Evolutionary conservation across 1,284 basidiomycete species (phyloP).

Genomic region (Mycena citricolor): DNA sequence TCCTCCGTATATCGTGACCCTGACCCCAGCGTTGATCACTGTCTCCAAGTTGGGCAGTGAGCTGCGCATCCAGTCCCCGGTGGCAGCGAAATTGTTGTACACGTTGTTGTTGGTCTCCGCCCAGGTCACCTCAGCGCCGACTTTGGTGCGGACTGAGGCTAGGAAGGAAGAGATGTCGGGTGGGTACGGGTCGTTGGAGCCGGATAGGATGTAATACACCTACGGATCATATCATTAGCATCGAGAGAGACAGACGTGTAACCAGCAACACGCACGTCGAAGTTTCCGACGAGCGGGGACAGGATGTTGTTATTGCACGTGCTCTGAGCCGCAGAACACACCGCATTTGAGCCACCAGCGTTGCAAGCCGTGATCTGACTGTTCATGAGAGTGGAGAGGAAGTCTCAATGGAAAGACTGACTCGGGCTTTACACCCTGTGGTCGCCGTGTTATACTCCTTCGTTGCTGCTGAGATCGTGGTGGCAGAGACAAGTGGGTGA

Average conservation of each 20-base stretch:
- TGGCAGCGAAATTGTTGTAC: conserved; percentile 31
- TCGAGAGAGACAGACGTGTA: background rate
- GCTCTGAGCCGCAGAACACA: conserved; percentile 44
- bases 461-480: conserved; percentile 4
- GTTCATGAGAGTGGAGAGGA: no score
- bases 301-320: conserved; percentile 47
- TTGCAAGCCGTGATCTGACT: conserved; percentile 46
- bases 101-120: conserved; percentile 22
- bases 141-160: conserved; percentile 4
- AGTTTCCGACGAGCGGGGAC: conserved; percentile 38
- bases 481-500: conserved; percentile 12
- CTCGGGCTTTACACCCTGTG: conserved; percentile 41
- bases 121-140: conserved; percentile 16
- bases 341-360: conserved; percentile 36
- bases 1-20: conserved; percentile 50
- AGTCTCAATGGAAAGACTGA: no score
- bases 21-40: conserved; percentile 60
- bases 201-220: conserved; percentile 19
- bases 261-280: conserved; percentile 21
- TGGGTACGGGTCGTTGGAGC: conserved; percentile 19
- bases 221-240: no score
- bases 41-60: conserved; percentile 53
- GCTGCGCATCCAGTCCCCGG: conserved; percentile 62
- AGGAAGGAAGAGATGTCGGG: conserved; percentile 31
- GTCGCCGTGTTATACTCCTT: conserved; percentile 29